A percentile compares a stretch with the other conserved stretches of the same genome.
Evolutionary conservation across 2,329 filamentous ascomycete species (phyloP).

Genomic region (Calonectria montana): DNA sequence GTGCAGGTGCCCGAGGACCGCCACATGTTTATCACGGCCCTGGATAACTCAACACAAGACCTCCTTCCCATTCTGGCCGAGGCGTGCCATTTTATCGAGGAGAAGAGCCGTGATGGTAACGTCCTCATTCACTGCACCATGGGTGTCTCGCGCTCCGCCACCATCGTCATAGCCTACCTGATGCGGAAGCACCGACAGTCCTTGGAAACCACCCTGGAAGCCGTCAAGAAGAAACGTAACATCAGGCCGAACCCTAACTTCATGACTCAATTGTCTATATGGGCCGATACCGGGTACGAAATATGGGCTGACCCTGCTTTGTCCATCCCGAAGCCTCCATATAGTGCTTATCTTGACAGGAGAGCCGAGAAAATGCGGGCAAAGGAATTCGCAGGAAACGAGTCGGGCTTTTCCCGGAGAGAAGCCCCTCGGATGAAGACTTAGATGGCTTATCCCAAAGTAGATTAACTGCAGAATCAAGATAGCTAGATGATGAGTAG

Average conservation of each 20-base stretch:
- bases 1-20: not conserved
- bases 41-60: not conserved
- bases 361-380: not conserved
- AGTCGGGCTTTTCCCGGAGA: not conserved
- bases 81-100: not conserved
- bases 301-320: not conserved
- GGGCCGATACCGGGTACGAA: constrained; percentile 1
- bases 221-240: not conserved
- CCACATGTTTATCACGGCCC: not conserved
- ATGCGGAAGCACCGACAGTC: not conserved
- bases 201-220: not conserved
- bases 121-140: not conserved
- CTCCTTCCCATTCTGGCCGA: not conserved
- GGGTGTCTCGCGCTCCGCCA: constrained; percentile 1
- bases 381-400: not conserved
- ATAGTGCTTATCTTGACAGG: not conserved
- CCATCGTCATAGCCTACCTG: constrained; percentile 1
- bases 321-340: not conserved
- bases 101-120: not conserved
- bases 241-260: not conserved
- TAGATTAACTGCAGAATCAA: not conserved
- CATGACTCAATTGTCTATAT: not conserved
- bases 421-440: not conserved
- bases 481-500: not conserved
- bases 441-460: not conserved